A percentile compares a stretch with the other conserved stretches of the same genome.
phyloP scores from a whole-genome alignment of 805 yeast genomes.

The Myxozyma lipomycoides region DNA sequence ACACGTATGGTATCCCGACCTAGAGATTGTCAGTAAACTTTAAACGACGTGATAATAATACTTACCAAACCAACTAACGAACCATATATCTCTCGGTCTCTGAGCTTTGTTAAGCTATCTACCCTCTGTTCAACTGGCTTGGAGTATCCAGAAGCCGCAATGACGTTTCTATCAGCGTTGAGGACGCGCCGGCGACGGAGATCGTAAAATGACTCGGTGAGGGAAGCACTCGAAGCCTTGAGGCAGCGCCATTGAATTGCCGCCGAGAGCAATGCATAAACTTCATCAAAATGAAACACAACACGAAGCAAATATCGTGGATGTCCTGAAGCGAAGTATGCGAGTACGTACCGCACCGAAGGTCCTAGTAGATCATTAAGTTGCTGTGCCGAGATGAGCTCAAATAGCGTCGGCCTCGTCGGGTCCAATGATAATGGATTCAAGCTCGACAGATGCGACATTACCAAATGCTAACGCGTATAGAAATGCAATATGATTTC shows the following conservation, averaged over 20 bases:
- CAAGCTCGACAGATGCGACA: constrained; percentile 40
- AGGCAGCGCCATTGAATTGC: constrained; percentile 68
- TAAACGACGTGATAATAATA: neutral
- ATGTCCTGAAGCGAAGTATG: constrained; percentile 72
- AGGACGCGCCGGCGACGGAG: constrained; percentile 55
- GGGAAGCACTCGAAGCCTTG: constrained; percentile 72
- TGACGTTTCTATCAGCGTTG: constrained; percentile 32
- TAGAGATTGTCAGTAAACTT: constrained; percentile 37
- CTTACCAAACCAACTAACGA: constrained; percentile 43
- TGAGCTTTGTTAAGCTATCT: constrained; percentile 49
- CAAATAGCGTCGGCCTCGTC: constrained; percentile 82
- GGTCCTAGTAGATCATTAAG: constrained; percentile 75
- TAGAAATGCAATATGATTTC: no score
- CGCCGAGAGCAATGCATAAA: constrained; percentile 58
- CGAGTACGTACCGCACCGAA: constrained; percentile 71
- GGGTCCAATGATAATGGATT: constrained; percentile 73
- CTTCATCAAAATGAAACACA: constrained; percentile 72
- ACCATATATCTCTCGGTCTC: constrained; percentile 49
- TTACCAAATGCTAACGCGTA: no score
- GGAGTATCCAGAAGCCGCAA: constrained; percentile 31
- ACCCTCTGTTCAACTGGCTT: constrained; percentile 27
- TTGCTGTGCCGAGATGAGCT: constrained; percentile 76
- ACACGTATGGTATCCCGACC: constrained; percentile 64
- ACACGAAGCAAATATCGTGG: constrained; percentile 64
- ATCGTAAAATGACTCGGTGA: constrained; percentile 91